Evolutionary conservation across 257 asterid genomes (phyloP).

Genomic region (Cynanchum wilfordii): DNA sequence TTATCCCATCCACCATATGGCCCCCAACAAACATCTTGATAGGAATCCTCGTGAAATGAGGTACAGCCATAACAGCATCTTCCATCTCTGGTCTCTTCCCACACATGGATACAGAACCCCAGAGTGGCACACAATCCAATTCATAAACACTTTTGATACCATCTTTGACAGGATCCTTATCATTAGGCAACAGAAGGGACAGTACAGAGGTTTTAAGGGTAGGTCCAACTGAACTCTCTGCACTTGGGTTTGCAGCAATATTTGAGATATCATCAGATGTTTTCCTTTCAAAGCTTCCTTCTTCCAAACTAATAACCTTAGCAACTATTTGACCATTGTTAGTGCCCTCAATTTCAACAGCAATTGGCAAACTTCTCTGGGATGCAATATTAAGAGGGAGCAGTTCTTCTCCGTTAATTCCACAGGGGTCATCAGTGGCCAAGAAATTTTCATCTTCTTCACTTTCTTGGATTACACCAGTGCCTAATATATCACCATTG

Average conservation of each 20-base stretch:
- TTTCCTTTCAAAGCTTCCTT: conserved; percentile 37
- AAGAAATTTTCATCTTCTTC: conserved; percentile 59
- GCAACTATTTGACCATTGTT: conserved; percentile 64
- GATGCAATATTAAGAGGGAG: conserved; percentile 38
- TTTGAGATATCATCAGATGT: conserved; percentile 24
- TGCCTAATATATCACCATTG: conserved; percentile 22
- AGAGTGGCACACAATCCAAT: conserved; percentile 73
- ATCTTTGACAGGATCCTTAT: conserved; percentile 44
- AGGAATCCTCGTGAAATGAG: conserved; percentile 71
- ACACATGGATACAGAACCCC: conserved; percentile 68
- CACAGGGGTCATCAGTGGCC: conserved; percentile 37
- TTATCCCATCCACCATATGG: conserved; percentile 41
- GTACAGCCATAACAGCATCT: conserved; percentile 53
- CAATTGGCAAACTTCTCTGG: conserved; percentile 61
- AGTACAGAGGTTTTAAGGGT: conserved; percentile 53
- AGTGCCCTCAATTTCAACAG: conserved; percentile 64
- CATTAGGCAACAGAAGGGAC: conserved; percentile 48
- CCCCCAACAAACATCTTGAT: conserved; percentile 67
- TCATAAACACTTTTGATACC: conserved; percentile 57
- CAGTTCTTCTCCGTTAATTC: conserved; percentile 42
- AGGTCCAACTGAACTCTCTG: conserved; percentile 40
- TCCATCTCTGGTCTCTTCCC: conserved; percentile 91
- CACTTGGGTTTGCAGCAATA: conserved; percentile 21
- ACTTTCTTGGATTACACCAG: conserved; percentile 34
- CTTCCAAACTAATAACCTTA: conserved; percentile 67